Base-by-base conservation (phyloP, 345 rosid genomes). In the Brassica nigra region DNA sequence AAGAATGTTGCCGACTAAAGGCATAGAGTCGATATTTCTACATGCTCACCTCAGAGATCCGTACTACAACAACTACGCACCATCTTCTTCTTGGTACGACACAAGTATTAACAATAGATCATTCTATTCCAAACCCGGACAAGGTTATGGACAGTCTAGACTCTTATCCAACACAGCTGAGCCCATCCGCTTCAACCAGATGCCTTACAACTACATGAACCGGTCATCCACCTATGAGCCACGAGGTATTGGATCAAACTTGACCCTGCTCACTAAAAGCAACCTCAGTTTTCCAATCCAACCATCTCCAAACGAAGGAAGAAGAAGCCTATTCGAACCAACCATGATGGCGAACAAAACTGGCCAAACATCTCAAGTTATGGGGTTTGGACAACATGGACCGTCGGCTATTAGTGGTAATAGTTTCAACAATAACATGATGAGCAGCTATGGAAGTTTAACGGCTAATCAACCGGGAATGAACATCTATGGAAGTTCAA, bases 21-120 rank as follows among this genome's bases (percentile, higher is more conserved):
- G 33, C 15, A 27, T 61, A 4, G 81, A 78, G 34, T 85, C 91
- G 9, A 74, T 29, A 27, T 86, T 83, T 23, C 77, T 84, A 5
- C 1, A 77, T 11, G 78, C 80, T n/a, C 79, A 87, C 64, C 33
- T 49, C 12, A 74, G 20, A 28, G 71, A 28, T 15, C 61, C 62
- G 29, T 52, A 36, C 75, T n/a, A 20, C 73, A 80, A 65, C 80
- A 31, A 39, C 8, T 37, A 11, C 68, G 15, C 54, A 70, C 47
- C 76, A 2, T 18, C 67, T 37, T 16, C 59, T 16, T 68, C 83
- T 62, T 62, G 49, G 76, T 66, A 42, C 52, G 69, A 71, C 29
- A 71, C 73, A 44, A 57, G 64, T 55, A 67, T 75, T 20, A 64
- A 58, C 75, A 37, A 54, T 4, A 75, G 76, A 70, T 55, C 83